A percentile compares a stretch with the other conserved stretches of the same genome.
Evolutionary conservation across 2,329 filamentous ascomycete genomes (phyloP).

Genomic region (Ceratocystis diversiconidia): DNA sequence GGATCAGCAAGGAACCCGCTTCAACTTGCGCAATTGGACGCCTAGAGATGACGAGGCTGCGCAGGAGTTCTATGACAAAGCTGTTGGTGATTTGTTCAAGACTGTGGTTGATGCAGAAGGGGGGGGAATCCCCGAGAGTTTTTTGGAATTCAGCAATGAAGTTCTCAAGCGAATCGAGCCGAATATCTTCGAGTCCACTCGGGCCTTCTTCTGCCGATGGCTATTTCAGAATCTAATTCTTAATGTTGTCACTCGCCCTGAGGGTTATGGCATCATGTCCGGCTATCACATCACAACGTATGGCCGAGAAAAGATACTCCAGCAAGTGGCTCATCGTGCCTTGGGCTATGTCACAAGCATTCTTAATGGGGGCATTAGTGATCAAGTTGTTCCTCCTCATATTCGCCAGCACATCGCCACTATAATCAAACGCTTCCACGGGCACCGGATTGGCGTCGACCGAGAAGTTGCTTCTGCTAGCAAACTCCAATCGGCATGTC

Average conservation of each 20-base stretch:
- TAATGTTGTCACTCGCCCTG: slow-evolving; percentile 74
- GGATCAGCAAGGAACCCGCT: slow-evolving; percentile 57
- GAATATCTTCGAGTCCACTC: slow-evolving; percentile 57
- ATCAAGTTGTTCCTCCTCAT: slow-evolving; percentile 44
- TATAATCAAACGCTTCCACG: slow-evolving; percentile 51
- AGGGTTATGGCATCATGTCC: slow-evolving; percentile 64
- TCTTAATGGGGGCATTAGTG: slow-evolving; percentile 36
- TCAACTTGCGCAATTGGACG: slow-evolving; percentile 58
- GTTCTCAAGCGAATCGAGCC: slow-evolving; percentile 64
- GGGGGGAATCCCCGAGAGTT: slow-evolving; percentile 73
- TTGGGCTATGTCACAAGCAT: slow-evolving; percentile 69
- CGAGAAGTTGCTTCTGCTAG: neutral
- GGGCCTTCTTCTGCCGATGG: slow-evolving; percentile 78
- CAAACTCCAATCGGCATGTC: neutral
- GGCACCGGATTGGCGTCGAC: slow-evolving; percentile 19
- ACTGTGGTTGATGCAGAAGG: slow-evolving; percentile 72
- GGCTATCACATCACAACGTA: slow-evolving; percentile 89
- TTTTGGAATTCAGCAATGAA: slow-evolving; percentile 71
- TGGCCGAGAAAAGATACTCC: slow-evolving; percentile 66
- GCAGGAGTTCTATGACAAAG: slow-evolving; percentile 76
- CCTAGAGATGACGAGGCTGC: slow-evolving; percentile 68
- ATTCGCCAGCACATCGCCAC: slow-evolving; percentile 57
- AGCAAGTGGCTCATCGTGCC: slow-evolving; percentile 66
- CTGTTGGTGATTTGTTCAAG: slow-evolving; percentile 68
- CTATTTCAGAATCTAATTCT: slow-evolving; percentile 80